Percentiles rank a stretch among this genome's conserved stretches.
Evolutionary conservation across 1,284 basidiomycete genomes (phyloP).

Genomic region (Cystobasidiaceae sp.): DNA sequence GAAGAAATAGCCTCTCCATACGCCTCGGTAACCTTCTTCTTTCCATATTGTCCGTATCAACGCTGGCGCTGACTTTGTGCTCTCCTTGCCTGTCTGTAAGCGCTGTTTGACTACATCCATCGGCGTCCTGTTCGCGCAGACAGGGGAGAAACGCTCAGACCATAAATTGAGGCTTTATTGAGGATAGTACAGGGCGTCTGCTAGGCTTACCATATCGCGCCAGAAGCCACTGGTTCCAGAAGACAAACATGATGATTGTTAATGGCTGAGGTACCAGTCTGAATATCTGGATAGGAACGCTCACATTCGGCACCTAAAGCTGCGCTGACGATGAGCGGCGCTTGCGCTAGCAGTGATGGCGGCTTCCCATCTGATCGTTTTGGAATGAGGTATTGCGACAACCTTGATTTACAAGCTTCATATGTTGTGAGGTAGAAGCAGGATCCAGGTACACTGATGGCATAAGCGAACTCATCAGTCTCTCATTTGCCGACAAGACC

Average conservation of each 20-base stretch:
- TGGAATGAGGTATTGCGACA: background rate
- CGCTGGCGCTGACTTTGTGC: slow-evolving; percentile 34
- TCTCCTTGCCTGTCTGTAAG: slow-evolving; percentile 39
- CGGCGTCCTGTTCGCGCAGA: slow-evolving; percentile 38
- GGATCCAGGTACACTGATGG: slow-evolving; percentile 34
- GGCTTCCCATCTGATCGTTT: slow-evolving; percentile 31
- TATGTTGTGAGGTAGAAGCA: slow-evolving; percentile 38
- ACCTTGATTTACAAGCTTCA: slow-evolving; percentile 31
- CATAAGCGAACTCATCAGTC: no score
- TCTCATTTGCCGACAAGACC: no score
- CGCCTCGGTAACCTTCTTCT: slow-evolving; percentile 36
- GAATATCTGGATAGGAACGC: background rate
- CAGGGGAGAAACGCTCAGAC: no score
- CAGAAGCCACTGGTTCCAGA: slow-evolving; percentile 40
- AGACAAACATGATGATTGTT: background rate
- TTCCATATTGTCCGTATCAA: slow-evolving; percentile 37
- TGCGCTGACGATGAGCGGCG: slow-evolving; percentile 38
- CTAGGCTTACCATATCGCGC: slow-evolving; percentile 35
- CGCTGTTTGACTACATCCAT: slow-evolving; percentile 41
- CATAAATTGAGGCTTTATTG: no score
- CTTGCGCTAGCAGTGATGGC: slow-evolving; percentile 34
- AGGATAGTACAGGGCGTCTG: no score
- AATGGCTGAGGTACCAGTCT: no score
- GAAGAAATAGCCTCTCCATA: slow-evolving; percentile 22
- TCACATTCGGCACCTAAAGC: slow-evolving; percentile 38